Conservation (phyloP, 202 grass and related monocot genomes). For the Carex sylvatica region DNA sequence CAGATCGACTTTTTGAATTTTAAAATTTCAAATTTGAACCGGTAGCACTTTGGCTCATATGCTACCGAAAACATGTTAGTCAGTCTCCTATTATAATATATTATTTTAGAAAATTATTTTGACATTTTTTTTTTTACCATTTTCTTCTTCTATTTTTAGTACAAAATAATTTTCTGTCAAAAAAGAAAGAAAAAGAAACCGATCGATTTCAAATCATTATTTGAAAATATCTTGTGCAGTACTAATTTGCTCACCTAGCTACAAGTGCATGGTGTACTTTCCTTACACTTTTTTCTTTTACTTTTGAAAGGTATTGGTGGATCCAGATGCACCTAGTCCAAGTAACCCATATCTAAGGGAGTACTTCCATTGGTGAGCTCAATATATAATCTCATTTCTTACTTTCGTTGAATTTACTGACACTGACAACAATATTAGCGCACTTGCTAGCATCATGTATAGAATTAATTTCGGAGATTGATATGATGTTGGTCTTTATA, state of each 20-base stretch:
- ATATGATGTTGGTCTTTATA: neutral
- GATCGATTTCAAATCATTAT: too few species aligned
- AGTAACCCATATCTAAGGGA: conserved; percentile 60
- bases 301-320: conserved; percentile 45
- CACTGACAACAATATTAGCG: neutral
- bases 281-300: neutral
- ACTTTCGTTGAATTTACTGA: neutral
- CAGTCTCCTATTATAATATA: too few species aligned
- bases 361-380: conserved; percentile 64
- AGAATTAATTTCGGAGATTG: neutral
- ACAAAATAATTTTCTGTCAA: too few species aligned
- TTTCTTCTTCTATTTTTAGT: too few species aligned
- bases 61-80: too few species aligned
- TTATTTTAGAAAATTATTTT: too few species aligned
- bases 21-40: too few species aligned
- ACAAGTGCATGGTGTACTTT: neutral
- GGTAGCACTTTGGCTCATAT: too few species aligned
- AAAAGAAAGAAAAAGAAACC: too few species aligned
- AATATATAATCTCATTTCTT: conserved; percentile 1
- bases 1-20: too few species aligned
- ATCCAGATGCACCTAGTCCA: conserved; percentile 78
- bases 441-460: neutral
- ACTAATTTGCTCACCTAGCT: neutral
- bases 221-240: too few species aligned
- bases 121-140: too few species aligned